Percentiles rank a stretch among this genome's conserved stretches.
These are phyloP conservation scores for Wallacemonas collosoma DNA, from an alignment of 208 protist species.

Conservation along the genomic window DNA sequence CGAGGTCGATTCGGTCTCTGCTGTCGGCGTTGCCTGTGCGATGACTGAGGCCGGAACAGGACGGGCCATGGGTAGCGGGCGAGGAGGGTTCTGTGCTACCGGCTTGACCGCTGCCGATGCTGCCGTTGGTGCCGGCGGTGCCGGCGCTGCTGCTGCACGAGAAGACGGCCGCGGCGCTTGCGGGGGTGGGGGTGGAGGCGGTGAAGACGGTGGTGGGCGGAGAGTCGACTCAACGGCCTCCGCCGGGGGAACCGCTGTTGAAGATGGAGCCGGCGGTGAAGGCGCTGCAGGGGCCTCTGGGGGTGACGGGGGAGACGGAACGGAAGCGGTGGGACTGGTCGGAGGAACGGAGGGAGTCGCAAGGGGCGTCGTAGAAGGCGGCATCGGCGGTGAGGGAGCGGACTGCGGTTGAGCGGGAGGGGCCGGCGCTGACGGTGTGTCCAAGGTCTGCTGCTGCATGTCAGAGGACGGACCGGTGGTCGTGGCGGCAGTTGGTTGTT, in stretches of 20 bases:
- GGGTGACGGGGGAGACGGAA: background rate
- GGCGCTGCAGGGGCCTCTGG: background rate
- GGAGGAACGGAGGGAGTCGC: no score
- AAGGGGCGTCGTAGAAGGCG: background rate
- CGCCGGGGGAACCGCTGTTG: background rate
- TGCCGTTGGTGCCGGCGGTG: background rate
- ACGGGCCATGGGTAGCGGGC: no score
- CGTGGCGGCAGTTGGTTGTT: background rate
- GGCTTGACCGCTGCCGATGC: background rate
- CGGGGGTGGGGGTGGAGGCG: background rate
- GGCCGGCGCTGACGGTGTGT: background rate
- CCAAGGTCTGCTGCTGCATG: background rate
- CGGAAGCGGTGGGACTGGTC: no score
- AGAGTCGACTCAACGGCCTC: background rate
- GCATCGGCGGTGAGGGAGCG: background rate
- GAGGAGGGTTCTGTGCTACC: background rate
- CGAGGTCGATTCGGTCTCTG: background rate
- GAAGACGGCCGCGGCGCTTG: background rate
- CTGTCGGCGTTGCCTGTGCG: background rate
- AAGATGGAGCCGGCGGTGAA: background rate
- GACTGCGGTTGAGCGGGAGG: no score
- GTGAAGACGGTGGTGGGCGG: background rate
- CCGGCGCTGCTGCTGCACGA: background rate
- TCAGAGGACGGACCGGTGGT: constrained; percentile 1
- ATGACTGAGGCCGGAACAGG: background rate